A percentile compares a stretch with the other conserved stretches of the same genome.
Evolutionary conservation across 164 flowering plant species (phyloP).

Genomic region (Umbilicus rupestris): DNA sequence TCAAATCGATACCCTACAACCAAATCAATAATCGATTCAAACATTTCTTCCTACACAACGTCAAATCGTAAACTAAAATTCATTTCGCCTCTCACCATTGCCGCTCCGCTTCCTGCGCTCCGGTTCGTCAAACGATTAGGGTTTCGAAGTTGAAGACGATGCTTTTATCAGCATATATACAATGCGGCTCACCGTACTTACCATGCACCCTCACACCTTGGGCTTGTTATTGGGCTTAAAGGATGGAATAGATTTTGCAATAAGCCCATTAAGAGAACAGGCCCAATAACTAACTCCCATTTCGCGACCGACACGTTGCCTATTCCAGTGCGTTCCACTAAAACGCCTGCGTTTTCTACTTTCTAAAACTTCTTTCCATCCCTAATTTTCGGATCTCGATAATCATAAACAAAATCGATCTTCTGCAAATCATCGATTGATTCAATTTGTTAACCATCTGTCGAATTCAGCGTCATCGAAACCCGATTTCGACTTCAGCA

Average conservation of each 20-base stretch:
- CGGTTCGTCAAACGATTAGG: neutral
- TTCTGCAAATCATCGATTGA: neutral
- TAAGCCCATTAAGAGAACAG: neutral
- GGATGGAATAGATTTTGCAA: too few species aligned
- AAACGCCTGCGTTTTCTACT: too few species aligned
- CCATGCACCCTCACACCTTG: neutral
- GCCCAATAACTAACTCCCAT: neutral
- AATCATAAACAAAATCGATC: neutral
- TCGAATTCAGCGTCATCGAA: neutral
- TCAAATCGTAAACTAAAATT: neutral
- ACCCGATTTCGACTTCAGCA: too few species aligned
- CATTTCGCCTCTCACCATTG: neutral
- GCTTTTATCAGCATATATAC: neutral
- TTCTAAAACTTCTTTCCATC: neutral
- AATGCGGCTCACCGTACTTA: neutral
- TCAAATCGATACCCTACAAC: constrained; percentile 50
- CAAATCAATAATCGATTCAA: neutral
- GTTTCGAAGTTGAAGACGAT: neutral
- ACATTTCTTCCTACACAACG: neutral
- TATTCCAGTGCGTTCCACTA: too few species aligned
- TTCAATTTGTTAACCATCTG: neutral
- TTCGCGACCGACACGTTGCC: too few species aligned
- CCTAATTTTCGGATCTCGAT: neutral
- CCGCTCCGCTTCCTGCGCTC: neutral
- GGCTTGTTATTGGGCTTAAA: too few species aligned